phyloP scores from a whole-genome alignment of 305 asterid genomes.

The Fraxinus sp. region DNA sequence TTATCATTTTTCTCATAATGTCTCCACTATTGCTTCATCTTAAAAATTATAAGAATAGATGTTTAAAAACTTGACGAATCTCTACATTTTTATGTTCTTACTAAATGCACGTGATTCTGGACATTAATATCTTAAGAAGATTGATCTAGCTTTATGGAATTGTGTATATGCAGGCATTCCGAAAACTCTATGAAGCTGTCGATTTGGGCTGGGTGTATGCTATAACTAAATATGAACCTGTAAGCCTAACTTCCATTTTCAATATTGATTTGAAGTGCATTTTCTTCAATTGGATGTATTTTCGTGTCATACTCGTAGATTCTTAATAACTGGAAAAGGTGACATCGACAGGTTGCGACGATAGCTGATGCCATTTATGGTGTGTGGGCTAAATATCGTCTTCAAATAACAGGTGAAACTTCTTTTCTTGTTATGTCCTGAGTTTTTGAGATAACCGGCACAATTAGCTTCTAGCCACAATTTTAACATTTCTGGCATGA shows the following conservation, averaged over 20 bases:
- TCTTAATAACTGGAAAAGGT: not conserved
- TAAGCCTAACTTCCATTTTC: constrained; percentile 34
- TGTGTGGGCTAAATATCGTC: constrained; percentile 90
- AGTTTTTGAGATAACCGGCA: no score
- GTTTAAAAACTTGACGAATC: not conserved
- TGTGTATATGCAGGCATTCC: constrained; percentile 54
- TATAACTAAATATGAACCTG: constrained; percentile 81
- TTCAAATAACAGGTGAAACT: constrained; percentile 65
- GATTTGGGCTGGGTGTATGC: constrained; percentile 91
- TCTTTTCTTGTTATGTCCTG: not conserved
- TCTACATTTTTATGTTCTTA: not conserved
- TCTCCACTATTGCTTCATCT: no score
- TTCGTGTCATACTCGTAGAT: not conserved
- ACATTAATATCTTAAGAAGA: not conserved
- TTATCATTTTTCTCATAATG: no score
- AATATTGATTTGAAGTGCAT: not conserved
- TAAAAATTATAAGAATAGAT: not conserved
- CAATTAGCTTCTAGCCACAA: not conserved
- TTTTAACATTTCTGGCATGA: no score
- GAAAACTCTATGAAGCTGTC: constrained; percentile 75
- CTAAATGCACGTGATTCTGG: not conserved
- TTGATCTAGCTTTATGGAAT: not conserved
- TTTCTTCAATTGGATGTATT: not conserved
- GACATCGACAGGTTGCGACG: constrained; percentile 55
- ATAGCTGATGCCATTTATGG: constrained; percentile 68